Base-by-base conservation (phyloP, 2,329 filamentous ascomycete genomes). In the Trichoderma koningiopsis region DNA sequence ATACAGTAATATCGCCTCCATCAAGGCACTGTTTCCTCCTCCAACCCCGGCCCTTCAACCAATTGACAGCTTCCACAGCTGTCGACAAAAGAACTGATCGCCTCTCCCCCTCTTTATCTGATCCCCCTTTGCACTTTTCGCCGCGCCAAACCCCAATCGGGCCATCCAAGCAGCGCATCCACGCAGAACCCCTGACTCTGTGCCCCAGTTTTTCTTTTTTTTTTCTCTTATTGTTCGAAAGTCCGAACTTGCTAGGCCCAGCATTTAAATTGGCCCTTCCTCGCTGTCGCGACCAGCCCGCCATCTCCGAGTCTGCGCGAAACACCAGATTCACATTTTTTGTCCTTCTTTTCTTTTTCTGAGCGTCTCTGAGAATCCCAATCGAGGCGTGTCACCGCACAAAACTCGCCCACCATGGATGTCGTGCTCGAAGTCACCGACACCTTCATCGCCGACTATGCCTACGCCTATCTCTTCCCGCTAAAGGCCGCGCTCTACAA, bases 361-460 rank as follows among this genome's bases (percentile, higher is more conserved):
- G 31, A 8, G 16, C 11, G 49, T 55, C 5, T 53, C 29, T 35
- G n/a, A 31, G n/a, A n/a, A n/a, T n/a, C 11, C 7, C n/a, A 27
- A 22, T 58, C 55, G 35, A 27, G 57, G 57, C 57, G 57, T 13
- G 56, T 24, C 8, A n/a, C 14, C 47, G 8, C 19, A 59, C 4
- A 19, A 19, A 40, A 31, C 37, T 40, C 52, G 43, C 43, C 72
- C 83, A 84, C 78, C 80, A 97, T 98, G 95, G 95, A 98, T 85
- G 89, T 97, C 82, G 89, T 96, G 57, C 91, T 97, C 73, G 94
- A 97, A 81, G 75, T 94, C 70, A 87, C 88, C 81, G 95, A 98
- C 82, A 92, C 90, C 75, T 93, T 91, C 76, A 76, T 94, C 72
- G 91, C 91, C 80, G 95, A 98, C 82, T 88, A 90, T 74, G 75